Base-by-base conservation (phyloP, 208 protist genomes). In the Trypanosomatidae sp. region DNA sequence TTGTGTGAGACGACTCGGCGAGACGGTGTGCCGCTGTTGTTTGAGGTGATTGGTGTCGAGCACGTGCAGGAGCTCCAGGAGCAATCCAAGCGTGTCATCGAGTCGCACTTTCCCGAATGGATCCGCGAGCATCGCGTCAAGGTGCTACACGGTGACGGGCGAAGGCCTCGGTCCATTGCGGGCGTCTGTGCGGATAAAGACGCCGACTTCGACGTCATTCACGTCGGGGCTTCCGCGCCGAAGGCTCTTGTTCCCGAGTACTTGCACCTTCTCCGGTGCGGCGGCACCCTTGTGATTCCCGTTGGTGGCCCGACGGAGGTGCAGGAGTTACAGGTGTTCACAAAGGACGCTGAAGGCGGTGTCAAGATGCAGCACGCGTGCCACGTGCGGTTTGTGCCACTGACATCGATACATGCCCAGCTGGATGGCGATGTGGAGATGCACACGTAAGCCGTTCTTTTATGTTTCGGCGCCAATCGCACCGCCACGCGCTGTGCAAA, bases 141-240 rank as follows among this genome's bases (percentile, higher is more conserved):
- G 28, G 68, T 97, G 25, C 66, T 91, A 33, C 44, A 79, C 15
- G 94, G 91, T 15, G 94, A 98, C 50, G 94, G 91, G 3, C 85
- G 84, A 46, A 74, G 69, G 41, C 69, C 81, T 17, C 77, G 76
- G 12, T 60, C 66, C 9, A 58, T 83, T 15, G 76, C 73, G 17
- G 69, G 66, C 5, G 59, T 69, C 0, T 60, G 52, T 3, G 70
- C 44, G 30, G 76, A 59, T 0, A 52, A 25, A 17, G 52, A 39
- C 12, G 39, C 53, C 28, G 56, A 41, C 49, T 97, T 93, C 78
- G 86, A 95, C 69, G 79, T 91, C n/a, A 95, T 97, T 70, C 93
- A 97, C 70, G 93, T 97, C 25, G 93, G 93, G 36, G 93, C 93
- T 19, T 91, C 93, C 3, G 88, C 77, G 8, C 74, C 62, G 28